Percentiles rank a stretch among this genome's conserved stretches.
Evolutionary conservation across 176 grass and related monocot genomes (phyloP).

Genomic region (Pontederia paniculata): DNA sequence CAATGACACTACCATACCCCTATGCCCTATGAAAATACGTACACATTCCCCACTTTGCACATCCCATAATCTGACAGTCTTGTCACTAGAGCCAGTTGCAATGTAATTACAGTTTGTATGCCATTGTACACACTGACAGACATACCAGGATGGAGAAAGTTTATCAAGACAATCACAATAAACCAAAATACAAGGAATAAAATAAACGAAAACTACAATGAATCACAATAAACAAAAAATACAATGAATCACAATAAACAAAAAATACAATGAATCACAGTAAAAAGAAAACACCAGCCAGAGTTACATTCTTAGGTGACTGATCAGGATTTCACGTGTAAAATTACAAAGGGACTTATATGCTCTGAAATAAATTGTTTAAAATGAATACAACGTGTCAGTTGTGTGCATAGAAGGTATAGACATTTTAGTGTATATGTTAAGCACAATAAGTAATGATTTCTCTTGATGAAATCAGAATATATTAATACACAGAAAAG

Average conservation of each 20-base stretch:
- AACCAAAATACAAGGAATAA: neutral
- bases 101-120: constrained; percentile 98
- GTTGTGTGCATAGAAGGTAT: no score
- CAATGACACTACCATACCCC: constrained; percentile 86
- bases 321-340: no score
- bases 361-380: no score
- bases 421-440: no score
- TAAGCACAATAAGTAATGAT: no score
- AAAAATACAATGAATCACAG: constrained; percentile 5
- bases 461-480: no score
- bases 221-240: no score
- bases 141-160: constrained; percentile 12
- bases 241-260: constrained; percentile 12
- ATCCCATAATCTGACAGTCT: constrained; percentile 94
- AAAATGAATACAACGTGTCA: no score
- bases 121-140: constrained; percentile 89
- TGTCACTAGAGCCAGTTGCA: constrained; percentile 83
- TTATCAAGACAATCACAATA: constrained; percentile 13
- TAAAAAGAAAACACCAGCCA: constrained; percentile 9
- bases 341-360: no score
- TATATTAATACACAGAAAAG: no score
- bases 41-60: constrained; percentile 84
- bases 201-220: neutral
- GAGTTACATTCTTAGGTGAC: neutral
- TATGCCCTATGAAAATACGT: constrained; percentile 93